Percentiles rank a stretch among this genome's conserved stretches.
Conservation (phyloP, 2,329 filamentous ascomycete genomes). For the Fusarium musae region DNA sequence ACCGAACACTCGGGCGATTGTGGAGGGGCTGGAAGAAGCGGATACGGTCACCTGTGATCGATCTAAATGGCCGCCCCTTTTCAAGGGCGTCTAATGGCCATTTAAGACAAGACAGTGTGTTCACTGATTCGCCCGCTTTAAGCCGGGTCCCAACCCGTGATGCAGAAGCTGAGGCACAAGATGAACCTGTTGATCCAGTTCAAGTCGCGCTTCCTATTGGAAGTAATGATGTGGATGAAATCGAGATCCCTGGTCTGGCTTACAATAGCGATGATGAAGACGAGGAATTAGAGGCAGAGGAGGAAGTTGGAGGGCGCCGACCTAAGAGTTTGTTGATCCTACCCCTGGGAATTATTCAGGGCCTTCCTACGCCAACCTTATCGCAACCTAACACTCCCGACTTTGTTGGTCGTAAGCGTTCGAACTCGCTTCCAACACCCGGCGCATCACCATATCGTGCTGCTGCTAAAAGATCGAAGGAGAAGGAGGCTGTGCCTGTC, state of each 20-base stretch:
- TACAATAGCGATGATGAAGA: constrained; percentile 71
- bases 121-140: constrained; percentile 51
- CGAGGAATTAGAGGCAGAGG: constrained; percentile 49
- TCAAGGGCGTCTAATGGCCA: constrained; percentile 58
- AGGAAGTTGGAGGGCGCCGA: constrained; percentile 50
- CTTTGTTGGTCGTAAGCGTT: constrained; percentile 49
- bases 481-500: constrained; percentile 19
- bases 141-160: constrained; percentile 46
- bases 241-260: constrained; percentile 79
- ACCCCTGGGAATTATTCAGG: constrained; percentile 38
- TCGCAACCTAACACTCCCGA: constrained; percentile 52
- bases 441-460: constrained; percentile 39
- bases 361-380: constrained; percentile 48
- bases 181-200: constrained; percentile 49
- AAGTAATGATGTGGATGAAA: constrained; percentile 78
- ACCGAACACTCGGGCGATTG: constrained; percentile 85
- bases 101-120: constrained; percentile 49
- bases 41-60: constrained; percentile 67
- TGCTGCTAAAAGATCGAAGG: constrained; percentile 22
- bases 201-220: constrained; percentile 74
- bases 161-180: constrained; percentile 31
- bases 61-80: constrained; percentile 60
- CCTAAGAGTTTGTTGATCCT: constrained; percentile 58
- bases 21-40: constrained; percentile 98
- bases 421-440: constrained; percentile 44